phyloP scores from a whole-genome alignment of 1,284 basidiomycete genomes.

The Cryptococcus sp. region DNA sequence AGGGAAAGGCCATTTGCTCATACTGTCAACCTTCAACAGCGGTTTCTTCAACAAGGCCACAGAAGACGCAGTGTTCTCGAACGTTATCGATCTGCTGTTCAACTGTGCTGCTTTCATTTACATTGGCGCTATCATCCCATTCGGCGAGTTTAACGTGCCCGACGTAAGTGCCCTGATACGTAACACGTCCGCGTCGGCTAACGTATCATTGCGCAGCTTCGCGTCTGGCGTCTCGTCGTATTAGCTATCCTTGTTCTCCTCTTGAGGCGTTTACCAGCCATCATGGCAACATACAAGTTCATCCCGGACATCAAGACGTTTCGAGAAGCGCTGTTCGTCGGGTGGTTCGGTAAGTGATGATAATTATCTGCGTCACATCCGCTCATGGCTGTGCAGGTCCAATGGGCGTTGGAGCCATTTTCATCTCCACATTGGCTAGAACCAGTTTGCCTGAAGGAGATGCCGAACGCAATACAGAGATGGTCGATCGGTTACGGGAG shows the following conservation, averaged over 20 bases:
- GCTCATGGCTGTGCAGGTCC: slow-evolving; percentile 54
- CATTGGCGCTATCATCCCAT: slow-evolving; percentile 94
- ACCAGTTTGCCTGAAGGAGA: slow-evolving; percentile 62
- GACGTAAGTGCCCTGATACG: slow-evolving; percentile 42
- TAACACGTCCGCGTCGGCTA: not conserved
- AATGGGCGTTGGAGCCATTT: slow-evolving; percentile 83
- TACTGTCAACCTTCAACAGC: slow-evolving; percentile 17
- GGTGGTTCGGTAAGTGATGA: slow-evolving; percentile 71
- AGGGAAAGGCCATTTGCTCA: not conserved
- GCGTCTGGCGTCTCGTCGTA: slow-evolving; percentile 78
- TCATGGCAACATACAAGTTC: slow-evolving; percentile 79
- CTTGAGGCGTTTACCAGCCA: slow-evolving; percentile 77
- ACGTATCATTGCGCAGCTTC: slow-evolving; percentile 53
- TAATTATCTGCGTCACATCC: not conserved
- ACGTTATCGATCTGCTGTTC: slow-evolving; percentile 85
- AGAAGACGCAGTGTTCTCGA: slow-evolving; percentile 91
- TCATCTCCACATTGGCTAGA: slow-evolving; percentile 84
- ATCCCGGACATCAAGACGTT: slow-evolving; percentile 93
- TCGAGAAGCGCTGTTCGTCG: slow-evolving; percentile 73
- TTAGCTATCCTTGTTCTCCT: slow-evolving; percentile 76
- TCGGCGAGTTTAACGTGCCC: slow-evolving; percentile 69
- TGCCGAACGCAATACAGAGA: slow-evolving; percentile 58
- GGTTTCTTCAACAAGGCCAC: slow-evolving; percentile 97
- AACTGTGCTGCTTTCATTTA: slow-evolving; percentile 89
- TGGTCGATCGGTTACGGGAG: slow-evolving; percentile 67